Evolutionary conservation across 345 rosid species (phyloP), one percentile per base, ranked within the genome.

Genomic region (Gossypium mustelinum): DNA sequence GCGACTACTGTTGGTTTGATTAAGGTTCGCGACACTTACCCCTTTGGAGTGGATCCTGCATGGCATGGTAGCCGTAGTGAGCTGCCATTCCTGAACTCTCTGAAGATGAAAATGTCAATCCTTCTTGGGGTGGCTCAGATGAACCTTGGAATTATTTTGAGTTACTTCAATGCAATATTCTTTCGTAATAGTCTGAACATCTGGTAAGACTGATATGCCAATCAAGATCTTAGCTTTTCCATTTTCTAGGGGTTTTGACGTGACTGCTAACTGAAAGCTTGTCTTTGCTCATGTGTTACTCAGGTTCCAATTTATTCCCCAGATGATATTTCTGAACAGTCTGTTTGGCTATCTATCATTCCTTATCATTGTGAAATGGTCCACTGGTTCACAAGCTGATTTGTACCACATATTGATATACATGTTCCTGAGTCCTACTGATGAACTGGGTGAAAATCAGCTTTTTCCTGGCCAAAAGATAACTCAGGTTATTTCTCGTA

Each of bases 71-170:
- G 83, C 73, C 95, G 97, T 68, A 91, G 93, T 44, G 98, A 95
- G 85, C 84, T 91, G 60, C 98, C 99, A 45, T 95, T 89, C 81
- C 88, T 95, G 48, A 93, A 93, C 85, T 95, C 99, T 29, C 82
- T 95, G 79, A 93, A 95, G 91, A 95, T 95, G 99, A 93, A 95
- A 89, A 89, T 95, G 97, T 95, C 99, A 39, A 95, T 93, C 81
- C 97, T 95, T 73, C 82, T 93, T 55, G 99, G 99, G 82, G 97
- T 95, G 78, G 79, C 94, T 71, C 99, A 93, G 80, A 95, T 95
- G 99, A 91, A 95, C 86, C 99, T 95, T 56, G 99, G 98, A 74
- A 91, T 93, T 77, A 78, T 95, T 58, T 74, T 93, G 88, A 95
- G 99, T 85, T 95, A 76, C 80, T 90, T 86, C 75, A 95, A 95